Evolutionary conservation across 495 filamentous ascomycete species (phyloP), one percentile per base, ranked within the genome.

Genomic region (Talaromyces trachyspermus): DNA sequence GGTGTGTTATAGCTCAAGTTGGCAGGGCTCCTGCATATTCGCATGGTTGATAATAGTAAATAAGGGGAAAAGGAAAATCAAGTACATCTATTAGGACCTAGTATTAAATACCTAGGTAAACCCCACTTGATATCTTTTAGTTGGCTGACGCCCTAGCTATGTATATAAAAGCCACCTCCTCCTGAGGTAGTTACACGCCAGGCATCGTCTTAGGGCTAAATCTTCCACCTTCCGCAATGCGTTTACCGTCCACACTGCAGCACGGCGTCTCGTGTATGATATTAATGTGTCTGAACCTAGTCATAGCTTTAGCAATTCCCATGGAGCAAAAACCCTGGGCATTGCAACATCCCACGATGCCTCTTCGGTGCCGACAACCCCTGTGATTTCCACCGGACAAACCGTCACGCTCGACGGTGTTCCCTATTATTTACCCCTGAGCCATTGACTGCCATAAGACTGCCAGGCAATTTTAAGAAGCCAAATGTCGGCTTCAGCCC

Each of bases 381-480:
- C 35, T 8, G 35, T 38, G 6, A 38, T 38, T 12, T 22, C 63
- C 5, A 71, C 62, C 6, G 71, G 71, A 22, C 56, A 62, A 8
- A 63, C 72, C 0, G 58, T 71, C 14, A 54, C 53, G 1, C 40
- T 76, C 37, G 64, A 74, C 53, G 58, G 59, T 22, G 58, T 75
- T 25, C 50, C 61, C 14, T 76, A 73, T 48, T 76, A 65, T 42
- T 54, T 69, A 20, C 35, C 35, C 35, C 35, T 22, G 35, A 38
- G 35, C 35, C 35, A 4, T 8, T 20, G 2, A 11, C 1, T 9
- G 10, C 35, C 9, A 38, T 38, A 38, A 38, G 6, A 12, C 15
- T 38, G 10, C 17, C 35, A 22, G 18, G 1, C 5, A 20, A 38
- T 22, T 4, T 9, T n/a, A n/a, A n/a, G 12, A 12, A 22, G 5